A percentile compares a stretch with the other conserved stretches of the same genome.
Evolutionary conservation across 176 grass and related monocot species (phyloP).

Genomic region (Carex parvula): DNA sequence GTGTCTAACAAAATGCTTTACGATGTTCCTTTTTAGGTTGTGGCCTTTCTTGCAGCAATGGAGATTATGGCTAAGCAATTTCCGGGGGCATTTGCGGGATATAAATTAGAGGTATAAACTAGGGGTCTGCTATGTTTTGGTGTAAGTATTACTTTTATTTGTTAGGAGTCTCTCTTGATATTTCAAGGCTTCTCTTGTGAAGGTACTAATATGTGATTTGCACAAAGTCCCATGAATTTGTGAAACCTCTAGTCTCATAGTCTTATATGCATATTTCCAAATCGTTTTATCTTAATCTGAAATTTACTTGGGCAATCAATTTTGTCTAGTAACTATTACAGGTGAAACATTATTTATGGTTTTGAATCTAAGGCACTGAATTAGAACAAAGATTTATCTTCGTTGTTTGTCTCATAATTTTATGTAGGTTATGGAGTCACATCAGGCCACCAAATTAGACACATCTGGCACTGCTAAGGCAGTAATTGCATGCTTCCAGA

Average conservation of each 20-base stretch:
- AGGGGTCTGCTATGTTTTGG: constrained; percentile 4
- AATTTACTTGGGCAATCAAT: neutral
- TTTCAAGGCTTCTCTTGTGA: neutral
- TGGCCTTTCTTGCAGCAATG: constrained; percentile 95
- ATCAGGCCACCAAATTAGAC: constrained; percentile 82
- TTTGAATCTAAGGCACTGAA: neutral
- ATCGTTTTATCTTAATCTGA: neutral
- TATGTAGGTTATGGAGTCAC: constrained; percentile 89
- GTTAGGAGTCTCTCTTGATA: neutral
- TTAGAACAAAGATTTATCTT: neutral
- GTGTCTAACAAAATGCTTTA: neutral
- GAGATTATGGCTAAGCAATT: constrained; percentile 91
- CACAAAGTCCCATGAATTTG: neutral
- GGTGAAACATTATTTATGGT: neutral
- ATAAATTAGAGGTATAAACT: constrained; percentile 64
- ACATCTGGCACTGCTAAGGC: constrained; percentile 87
- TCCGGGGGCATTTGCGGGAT: constrained; percentile 87
- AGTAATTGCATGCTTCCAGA: constrained; percentile 85
- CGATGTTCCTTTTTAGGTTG: constrained; percentile 47
- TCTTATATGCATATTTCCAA: constrained; percentile 22
- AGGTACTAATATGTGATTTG: neutral
- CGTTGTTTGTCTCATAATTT: constrained; percentile 19
- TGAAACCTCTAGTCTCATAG: neutral
- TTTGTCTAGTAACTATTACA: neutral
- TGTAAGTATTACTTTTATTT: neutral